Conservation (phyloP, 2,329 filamentous ascomycete species). For the Akanthomyces lecanii region DNA sequence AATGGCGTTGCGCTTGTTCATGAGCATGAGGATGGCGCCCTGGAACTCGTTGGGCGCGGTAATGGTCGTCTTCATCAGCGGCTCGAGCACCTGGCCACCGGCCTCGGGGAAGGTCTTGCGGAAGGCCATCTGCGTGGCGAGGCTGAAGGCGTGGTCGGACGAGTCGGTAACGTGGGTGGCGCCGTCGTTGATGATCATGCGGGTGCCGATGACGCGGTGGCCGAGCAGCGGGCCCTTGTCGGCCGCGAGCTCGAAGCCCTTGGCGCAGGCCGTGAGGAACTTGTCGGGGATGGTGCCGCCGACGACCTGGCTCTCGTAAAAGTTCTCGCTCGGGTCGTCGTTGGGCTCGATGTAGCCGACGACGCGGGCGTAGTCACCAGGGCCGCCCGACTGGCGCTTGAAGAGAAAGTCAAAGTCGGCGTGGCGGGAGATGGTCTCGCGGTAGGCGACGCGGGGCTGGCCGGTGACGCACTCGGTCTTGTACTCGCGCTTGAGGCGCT, state of each 20-base stretch:
- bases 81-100: constrained; percentile 82
- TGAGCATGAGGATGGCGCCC: constrained; percentile 85
- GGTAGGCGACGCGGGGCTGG: constrained; percentile 93
- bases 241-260: constrained; percentile 82
- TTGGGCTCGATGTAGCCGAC: constrained; percentile 88
- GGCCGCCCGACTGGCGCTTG: constrained; percentile 92
- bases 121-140: constrained; percentile 94
- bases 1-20: constrained; percentile 95
- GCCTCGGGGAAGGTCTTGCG: constrained; percentile 83
- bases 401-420: constrained; percentile 89
- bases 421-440: constrained; percentile 79
- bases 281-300: constrained; percentile 94
- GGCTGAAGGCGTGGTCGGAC: constrained; percentile 92
- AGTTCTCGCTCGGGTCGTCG: constrained; percentile 65
- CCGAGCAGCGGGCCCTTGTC: constrained; percentile 86
- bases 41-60: constrained; percentile 97
- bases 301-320: constrained; percentile 81
- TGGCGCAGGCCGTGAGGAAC: constrained; percentile 88
- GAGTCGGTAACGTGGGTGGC: constrained; percentile 98
- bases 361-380: constrained; percentile 92
- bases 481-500: constrained; percentile 95
- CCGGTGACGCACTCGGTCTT: constrained; percentile 94
- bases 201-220: constrained; percentile 83
- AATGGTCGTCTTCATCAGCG: constrained; percentile 96
- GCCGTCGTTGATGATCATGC: constrained; percentile 93